Conservation (phyloP, 139 green algal species). For the Picochlorum sp. region DNA sequence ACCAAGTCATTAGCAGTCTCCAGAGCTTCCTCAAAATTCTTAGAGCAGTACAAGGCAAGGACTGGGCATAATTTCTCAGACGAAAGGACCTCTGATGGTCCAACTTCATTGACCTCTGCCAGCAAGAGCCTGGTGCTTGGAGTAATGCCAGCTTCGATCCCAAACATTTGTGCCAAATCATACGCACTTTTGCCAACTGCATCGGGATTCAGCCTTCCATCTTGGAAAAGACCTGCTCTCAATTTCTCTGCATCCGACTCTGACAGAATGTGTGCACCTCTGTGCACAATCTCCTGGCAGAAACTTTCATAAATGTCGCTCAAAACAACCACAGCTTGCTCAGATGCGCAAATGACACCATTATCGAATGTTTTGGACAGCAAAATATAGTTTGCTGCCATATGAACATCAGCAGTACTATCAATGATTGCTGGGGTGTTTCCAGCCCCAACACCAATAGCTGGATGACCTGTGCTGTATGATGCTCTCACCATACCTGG, state of each 20-base stretch:
- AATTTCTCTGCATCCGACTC: constrained; percentile 45
- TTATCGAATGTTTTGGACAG: constrained; percentile 49
- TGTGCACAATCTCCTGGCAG: constrained; percentile 24
- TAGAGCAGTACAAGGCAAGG: constrained; percentile 20
- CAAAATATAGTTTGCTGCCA: constrained; percentile 10
- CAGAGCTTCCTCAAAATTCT: not conserved
- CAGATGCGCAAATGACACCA: constrained; percentile 54
- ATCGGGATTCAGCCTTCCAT: constrained; percentile 46
- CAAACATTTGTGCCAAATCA: constrained; percentile 47
- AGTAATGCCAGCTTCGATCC: constrained; percentile 1
- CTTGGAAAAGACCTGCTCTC: constrained; percentile 28
- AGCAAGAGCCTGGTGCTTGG: not conserved
- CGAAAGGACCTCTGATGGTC: constrained; percentile 36
- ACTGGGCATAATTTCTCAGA: constrained; percentile 64
- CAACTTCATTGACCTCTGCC: constrained; percentile 18
- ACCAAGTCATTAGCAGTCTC: not conserved
- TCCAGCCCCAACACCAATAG: constrained; percentile 52
- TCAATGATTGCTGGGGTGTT: constrained; percentile 64
- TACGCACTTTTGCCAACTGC: constrained; percentile 48
- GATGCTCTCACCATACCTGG: constrained; percentile 52
- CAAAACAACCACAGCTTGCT: constrained; percentile 54
- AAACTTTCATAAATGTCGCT: constrained; percentile 39
- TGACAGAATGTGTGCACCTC: constrained; percentile 49
- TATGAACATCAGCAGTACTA: constrained; percentile 42
- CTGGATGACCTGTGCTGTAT: constrained; percentile 54